Conservation (phyloP, 1,139 yeast species). For the Yamadazyma siamensis region DNA sequence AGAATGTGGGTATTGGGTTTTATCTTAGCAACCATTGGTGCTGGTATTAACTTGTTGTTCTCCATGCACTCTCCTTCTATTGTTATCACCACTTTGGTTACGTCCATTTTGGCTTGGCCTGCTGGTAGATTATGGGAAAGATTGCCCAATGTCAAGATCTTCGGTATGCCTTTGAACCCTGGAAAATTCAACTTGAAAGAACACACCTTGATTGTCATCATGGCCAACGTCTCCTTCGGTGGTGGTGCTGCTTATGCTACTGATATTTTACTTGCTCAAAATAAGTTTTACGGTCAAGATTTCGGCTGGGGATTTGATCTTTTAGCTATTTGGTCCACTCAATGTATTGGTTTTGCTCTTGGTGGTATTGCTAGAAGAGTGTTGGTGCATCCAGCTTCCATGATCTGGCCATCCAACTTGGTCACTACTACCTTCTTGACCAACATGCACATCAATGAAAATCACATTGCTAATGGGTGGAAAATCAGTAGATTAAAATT, state of each 20-base stretch:
- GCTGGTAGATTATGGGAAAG: conserved; percentile 42
- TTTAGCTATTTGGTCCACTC: conserved; percentile 52
- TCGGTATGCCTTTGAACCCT: conserved; percentile 50
- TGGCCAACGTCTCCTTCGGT: conserved; percentile 48
- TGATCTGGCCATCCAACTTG: conserved; percentile 66
- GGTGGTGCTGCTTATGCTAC: conserved; percentile 62
- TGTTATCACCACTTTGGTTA: conserved; percentile 50
- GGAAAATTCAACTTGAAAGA: conserved; percentile 65
- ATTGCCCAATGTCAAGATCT: conserved; percentile 41
- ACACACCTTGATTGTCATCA: conserved; percentile 61
- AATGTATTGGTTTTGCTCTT: conserved; percentile 58
- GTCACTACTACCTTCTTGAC: conserved; percentile 49
- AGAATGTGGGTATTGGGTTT: conserved; percentile 60
- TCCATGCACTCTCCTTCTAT: conserved; percentile 58
- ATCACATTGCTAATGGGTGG: conserved; percentile 50
- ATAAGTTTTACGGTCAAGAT: conserved; percentile 45
- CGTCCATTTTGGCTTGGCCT: conserved; percentile 63
- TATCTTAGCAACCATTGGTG: conserved; percentile 55
- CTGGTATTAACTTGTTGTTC: conserved; percentile 59
- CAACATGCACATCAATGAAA: conserved; percentile 58
- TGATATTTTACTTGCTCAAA: conserved; percentile 56
- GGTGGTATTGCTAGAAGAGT: conserved; percentile 59
- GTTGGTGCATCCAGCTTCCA: conserved; percentile 58
- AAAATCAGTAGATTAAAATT: conserved; percentile 35
- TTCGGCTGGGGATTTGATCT: conserved; percentile 40